Evolutionary conservation across 305 asterid genomes (phyloP).

Genomic region (Stenogyne calaminthoides): DNA sequence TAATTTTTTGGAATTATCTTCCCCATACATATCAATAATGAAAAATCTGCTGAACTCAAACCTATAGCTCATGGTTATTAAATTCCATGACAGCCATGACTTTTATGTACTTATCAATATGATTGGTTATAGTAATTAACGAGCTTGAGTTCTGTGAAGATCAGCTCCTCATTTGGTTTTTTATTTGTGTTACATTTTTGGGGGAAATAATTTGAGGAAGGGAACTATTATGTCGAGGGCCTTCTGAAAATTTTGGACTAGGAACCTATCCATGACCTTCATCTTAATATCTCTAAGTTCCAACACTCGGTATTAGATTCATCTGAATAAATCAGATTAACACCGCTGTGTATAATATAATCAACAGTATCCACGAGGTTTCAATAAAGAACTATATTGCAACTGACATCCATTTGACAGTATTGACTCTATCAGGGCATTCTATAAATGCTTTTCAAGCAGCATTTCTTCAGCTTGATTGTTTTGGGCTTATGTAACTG

Average conservation of each 20-base stretch:
- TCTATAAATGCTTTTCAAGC: conserved; percentile 1
- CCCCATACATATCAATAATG: not conserved
- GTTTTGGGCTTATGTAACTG: not conserved
- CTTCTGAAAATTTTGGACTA: not conserved
- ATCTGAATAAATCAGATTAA: not conserved
- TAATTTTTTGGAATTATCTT: not conserved
- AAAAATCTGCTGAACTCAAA: not conserved
- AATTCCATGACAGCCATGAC: not conserved
- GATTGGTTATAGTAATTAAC: not conserved
- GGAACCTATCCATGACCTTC: not conserved
- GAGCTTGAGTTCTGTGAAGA: not conserved
- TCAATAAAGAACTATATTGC: not conserved
- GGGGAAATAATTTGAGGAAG: not conserved
- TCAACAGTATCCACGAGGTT: conserved; percentile 3
- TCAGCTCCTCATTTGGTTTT: not conserved
- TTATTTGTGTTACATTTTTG: not conserved
- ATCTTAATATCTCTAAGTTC: not conserved
- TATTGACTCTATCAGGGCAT: not conserved
- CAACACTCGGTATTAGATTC: not conserved
- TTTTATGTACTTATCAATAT: not conserved
- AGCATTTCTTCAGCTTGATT: not conserved
- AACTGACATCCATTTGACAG: not conserved
- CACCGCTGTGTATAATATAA: not conserved
- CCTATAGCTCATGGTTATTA: not conserved
- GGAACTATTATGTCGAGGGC: conserved; percentile 1